These are phyloP conservation scores for Centaurea solstitialis DNA, from an alignment of 129 eudicot genomes.

Conservation along the genomic window DNA sequence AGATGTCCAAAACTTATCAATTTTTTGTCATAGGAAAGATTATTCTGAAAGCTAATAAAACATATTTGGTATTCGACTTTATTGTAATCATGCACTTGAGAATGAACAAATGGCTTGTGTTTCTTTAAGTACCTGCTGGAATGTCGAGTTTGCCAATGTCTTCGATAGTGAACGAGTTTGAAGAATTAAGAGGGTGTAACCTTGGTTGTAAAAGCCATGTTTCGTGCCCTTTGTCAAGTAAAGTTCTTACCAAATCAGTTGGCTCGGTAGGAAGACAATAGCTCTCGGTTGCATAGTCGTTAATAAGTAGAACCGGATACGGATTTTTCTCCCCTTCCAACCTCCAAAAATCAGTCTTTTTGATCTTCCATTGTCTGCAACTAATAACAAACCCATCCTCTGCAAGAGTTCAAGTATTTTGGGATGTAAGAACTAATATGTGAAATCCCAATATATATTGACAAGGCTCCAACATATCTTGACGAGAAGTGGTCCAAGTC, in stretches of 20 bases:
- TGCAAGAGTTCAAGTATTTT: background rate
- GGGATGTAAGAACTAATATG: no score
- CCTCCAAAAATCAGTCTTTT: background rate
- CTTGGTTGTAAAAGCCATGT: constrained; percentile 52
- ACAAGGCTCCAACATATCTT: no score
- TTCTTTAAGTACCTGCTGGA: constrained; percentile 37
- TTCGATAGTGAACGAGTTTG: constrained; percentile 39
- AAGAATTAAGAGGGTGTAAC: constrained; percentile 35
- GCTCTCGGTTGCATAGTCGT: constrained; percentile 44
- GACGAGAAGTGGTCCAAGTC: no score
- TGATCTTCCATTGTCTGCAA: constrained; percentile 49
- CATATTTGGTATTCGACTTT: no score
- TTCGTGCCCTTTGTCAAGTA: constrained; percentile 41
- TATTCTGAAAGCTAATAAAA: no score
- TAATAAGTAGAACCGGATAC: constrained; percentile 44
- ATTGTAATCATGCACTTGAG: no score
- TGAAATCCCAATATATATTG: no score
- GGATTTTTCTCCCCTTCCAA: constrained; percentile 12
- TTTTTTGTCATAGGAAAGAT: no score
- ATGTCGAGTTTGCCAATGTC: constrained; percentile 46
- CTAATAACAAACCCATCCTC: constrained; percentile 36
- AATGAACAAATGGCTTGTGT: background rate
- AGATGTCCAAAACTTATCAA: no score
- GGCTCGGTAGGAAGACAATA: constrained; percentile 47
- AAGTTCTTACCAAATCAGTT: constrained; percentile 49